Percentiles rank a stretch among this genome's conserved stretches.
Conservation (phyloP, 2,329 filamentous ascomycete species). For the Pyricularia grisea region DNA sequence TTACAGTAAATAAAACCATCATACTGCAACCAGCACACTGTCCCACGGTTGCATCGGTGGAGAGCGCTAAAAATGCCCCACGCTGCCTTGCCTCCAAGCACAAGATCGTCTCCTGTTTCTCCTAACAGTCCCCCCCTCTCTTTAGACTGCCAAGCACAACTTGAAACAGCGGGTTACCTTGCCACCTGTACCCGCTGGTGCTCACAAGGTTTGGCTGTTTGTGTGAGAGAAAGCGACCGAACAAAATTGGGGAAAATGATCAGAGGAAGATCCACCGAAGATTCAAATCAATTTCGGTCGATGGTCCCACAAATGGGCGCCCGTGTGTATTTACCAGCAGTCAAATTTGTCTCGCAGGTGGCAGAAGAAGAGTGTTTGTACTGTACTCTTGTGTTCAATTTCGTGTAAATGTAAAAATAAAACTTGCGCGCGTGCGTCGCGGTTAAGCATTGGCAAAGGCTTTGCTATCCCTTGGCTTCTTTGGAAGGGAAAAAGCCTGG, state of each 20-base stretch:
- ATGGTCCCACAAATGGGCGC: not conserved
- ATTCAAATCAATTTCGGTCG: not conserved
- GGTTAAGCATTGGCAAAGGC: not conserved
- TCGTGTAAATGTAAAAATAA: not conserved
- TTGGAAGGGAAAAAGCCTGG: not conserved
- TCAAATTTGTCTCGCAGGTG: not conserved
- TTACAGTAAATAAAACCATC: not conserved
- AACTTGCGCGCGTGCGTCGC: not conserved
- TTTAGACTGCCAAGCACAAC: not conserved
- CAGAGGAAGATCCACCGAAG: not conserved
- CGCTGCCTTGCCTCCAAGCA: not conserved
- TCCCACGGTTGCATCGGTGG: not conserved
- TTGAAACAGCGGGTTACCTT: not conserved
- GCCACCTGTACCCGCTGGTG: not conserved
- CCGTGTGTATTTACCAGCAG: not conserved
- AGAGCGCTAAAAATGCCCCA: not conserved
- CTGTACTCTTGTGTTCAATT: not conserved
- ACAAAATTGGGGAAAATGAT: not conserved
- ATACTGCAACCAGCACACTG: not conserved
- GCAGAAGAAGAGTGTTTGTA: not conserved
- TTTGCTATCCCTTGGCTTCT: not conserved
- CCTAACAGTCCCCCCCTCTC: not conserved
- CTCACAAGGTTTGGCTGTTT: not conserved
- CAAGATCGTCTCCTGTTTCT: not conserved
- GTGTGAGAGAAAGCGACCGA: not conserved